A percentile compares a stretch with the other conserved stretches of the same genome.
Conservation (phyloP, 768 basidiomycete species). For the Pleurotus tuoliensis region DNA sequence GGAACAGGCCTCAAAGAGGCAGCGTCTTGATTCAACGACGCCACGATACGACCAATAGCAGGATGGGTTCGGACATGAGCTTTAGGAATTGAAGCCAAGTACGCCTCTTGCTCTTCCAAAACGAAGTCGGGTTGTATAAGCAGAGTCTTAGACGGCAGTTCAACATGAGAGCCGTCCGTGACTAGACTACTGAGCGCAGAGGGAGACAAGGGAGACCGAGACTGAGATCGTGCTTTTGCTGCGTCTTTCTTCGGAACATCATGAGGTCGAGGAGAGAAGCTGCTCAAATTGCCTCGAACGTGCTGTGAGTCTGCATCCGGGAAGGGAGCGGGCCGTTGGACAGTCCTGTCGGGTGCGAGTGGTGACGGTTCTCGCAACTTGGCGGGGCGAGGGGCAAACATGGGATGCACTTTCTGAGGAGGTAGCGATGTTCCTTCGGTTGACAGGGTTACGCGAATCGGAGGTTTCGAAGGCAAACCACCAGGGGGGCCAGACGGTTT, state of each 20-base stretch:
- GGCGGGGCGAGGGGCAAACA: slow-evolving; percentile 36
- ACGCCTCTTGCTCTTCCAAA: slow-evolving; percentile 9
- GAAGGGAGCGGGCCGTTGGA: slow-evolving; percentile 31
- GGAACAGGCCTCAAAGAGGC: slow-evolving; percentile 7
- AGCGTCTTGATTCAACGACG: slow-evolving; percentile 15
- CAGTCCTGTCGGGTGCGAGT: slow-evolving; percentile 4
- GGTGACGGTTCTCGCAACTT: slow-evolving; percentile 13
- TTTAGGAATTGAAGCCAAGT: slow-evolving; percentile 22
- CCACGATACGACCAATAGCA: slow-evolving; percentile 40
- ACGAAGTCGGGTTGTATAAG: neutral
- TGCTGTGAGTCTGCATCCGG: slow-evolving; percentile 54
- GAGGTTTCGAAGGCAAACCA: neutral
- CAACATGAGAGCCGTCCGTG: neutral
- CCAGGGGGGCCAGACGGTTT: neutral
- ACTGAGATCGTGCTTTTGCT: too few relatives aligned
- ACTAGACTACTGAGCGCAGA: slow-evolving; percentile 5
- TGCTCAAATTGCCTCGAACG: slow-evolving; percentile 52
- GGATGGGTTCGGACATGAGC: slow-evolving; percentile 33
- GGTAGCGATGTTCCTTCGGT: neutral
- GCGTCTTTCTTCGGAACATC: neutral
- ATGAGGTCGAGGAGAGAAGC: neutral
- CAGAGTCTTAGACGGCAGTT: too few relatives aligned
- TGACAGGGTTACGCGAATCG: neutral
- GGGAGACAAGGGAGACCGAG: neutral
- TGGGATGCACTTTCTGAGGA: slow-evolving; percentile 35